Percentiles rank a stretch among this genome's conserved stretches.
Evolutionary conservation across 2,329 filamentous ascomycete genomes (phyloP).

Genomic region (Remersonia thermophila): DNA sequence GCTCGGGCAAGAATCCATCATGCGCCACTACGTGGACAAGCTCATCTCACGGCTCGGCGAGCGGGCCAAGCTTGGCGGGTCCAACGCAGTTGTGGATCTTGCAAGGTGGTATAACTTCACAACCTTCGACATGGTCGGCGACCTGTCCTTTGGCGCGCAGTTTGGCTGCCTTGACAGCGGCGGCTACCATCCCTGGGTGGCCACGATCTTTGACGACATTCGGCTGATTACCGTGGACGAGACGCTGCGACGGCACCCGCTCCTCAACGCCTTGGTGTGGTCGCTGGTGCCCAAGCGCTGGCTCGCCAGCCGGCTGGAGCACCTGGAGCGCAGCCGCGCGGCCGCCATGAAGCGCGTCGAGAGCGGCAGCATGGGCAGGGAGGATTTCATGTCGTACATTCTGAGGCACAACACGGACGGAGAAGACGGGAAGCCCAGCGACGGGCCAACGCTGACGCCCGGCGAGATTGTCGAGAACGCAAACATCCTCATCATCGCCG

Average conservation of each 20-base stretch:
- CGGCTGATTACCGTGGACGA: slow-evolving; percentile 7
- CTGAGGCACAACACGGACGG: slow-evolving; percentile 1
- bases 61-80: slow-evolving; percentile 11
- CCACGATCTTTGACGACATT: slow-evolving; percentile 16
- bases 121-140: slow-evolving; percentile 19
- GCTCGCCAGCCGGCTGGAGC: slow-evolving; percentile 4
- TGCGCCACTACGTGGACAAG: slow-evolving; percentile 14
- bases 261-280: neutral
- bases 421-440: neutral
- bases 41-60: slow-evolving; percentile 8
- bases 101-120: slow-evolving; percentile 18
- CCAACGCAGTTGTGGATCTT: slow-evolving; percentile 13
- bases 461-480: slow-evolving; percentile 9
- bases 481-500: slow-evolving; percentile 11
- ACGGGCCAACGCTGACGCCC: slow-evolving; percentile 4
- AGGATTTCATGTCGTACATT: slow-evolving; percentile 11
- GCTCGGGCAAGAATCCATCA: slow-evolving; percentile 17
- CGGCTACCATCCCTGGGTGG: slow-evolving; percentile 18
- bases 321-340: slow-evolving; percentile 1
- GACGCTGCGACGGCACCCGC: neutral
- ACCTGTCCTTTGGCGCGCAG: slow-evolving; percentile 17
- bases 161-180: slow-evolving; percentile 16
- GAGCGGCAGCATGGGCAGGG: slow-evolving; percentile 1
- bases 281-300: slow-evolving; percentile 2
- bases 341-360: slow-evolving; percentile 2